Conservation (phyloP, 2,329 filamentous ascomycete genomes). For the Ceratocystis lukuohia region DNA sequence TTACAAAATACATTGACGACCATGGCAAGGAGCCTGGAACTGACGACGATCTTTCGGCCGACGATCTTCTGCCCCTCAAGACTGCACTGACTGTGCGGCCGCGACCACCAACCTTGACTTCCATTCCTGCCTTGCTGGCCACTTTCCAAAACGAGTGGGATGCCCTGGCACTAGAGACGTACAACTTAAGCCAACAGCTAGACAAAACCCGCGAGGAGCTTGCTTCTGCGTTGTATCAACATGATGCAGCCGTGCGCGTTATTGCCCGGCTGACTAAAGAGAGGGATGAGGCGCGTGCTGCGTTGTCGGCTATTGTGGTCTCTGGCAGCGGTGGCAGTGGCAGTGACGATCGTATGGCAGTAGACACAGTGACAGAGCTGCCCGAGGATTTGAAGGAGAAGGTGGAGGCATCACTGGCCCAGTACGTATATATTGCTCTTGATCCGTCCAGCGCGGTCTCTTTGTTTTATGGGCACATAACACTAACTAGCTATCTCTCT, state of each 20-base stretch:
- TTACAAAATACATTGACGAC: constrained; percentile 88
- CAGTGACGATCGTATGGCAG: constrained; percentile 76
- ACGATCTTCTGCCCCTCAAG: constrained; percentile 82
- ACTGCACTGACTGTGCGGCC: constrained; percentile 72
- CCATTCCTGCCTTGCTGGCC: constrained; percentile 83
- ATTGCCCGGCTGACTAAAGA: constrained; percentile 85
- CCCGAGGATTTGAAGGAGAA: constrained; percentile 56
- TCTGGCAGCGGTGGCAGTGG: constrained; percentile 35
- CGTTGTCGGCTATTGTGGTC: constrained; percentile 73
- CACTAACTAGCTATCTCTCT: background rate
- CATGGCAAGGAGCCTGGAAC: constrained; percentile 86
- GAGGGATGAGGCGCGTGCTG: constrained; percentile 81
- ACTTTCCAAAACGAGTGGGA: constrained; percentile 99
- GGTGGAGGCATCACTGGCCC: constrained; percentile 68
- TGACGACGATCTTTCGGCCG: constrained; percentile 65
- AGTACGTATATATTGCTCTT: constrained; percentile 40
- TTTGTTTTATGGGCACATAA: background rate
- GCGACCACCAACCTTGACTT: constrained; percentile 83
- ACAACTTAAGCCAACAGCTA: constrained; percentile 78
- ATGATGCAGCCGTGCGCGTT: constrained; percentile 91
- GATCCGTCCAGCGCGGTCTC: no score
- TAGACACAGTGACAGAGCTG: constrained; percentile 62
- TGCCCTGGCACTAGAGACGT: constrained; percentile 78
- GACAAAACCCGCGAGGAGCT: constrained; percentile 85
- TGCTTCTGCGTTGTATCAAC: constrained; percentile 85